Conservation (phyloP, 2,329 filamentous ascomycete species). For the Phymatotrichopsis omnivora region DNA sequence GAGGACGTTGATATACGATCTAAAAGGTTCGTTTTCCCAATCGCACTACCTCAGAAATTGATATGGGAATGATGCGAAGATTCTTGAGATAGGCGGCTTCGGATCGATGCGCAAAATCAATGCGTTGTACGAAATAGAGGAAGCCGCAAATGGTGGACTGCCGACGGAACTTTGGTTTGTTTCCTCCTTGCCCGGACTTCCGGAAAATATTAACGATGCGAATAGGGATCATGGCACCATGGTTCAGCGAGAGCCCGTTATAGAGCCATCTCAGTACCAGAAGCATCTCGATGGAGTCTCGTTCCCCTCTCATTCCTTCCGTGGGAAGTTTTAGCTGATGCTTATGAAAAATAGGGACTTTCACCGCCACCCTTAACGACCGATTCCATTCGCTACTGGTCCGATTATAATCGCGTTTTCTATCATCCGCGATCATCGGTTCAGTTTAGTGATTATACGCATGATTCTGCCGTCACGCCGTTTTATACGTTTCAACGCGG, state of each 20-base stretch:
- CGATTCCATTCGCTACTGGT: slow-evolving; percentile 83
- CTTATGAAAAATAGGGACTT: slow-evolving; percentile 40
- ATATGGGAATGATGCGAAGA: not conserved
- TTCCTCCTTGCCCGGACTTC: slow-evolving; percentile 3
- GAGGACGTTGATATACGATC: slow-evolving; percentile 82
- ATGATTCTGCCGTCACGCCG: slow-evolving; percentile 68
- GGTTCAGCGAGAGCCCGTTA: slow-evolving; percentile 56
- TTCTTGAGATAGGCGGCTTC: slow-evolving; percentile 51
- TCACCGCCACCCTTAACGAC: slow-evolving; percentile 54
- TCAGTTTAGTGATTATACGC: slow-evolving; percentile 77
- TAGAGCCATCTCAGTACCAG: slow-evolving; percentile 66
- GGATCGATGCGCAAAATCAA: slow-evolving; percentile 81
- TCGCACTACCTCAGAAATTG: not conserved
- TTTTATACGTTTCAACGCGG: slow-evolving; percentile 69
- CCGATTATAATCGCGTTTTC: slow-evolving; percentile 86
- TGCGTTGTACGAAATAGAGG: slow-evolving; percentile 59
- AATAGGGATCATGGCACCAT: slow-evolving; percentile 55
- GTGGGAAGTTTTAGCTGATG: too few relatives aligned
- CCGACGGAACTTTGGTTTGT: slow-evolving; percentile 21
- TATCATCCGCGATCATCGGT: slow-evolving; percentile 82
- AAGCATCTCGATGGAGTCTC: slow-evolving; percentile 55
- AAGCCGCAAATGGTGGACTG: slow-evolving; percentile 14
- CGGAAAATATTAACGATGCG: not conserved
- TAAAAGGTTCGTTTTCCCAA: slow-evolving; percentile 59
- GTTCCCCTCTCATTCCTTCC: too few relatives aligned